Conservation (phyloP, 192 early-diverging fungal species). For the Backusella macrospora region DNA sequence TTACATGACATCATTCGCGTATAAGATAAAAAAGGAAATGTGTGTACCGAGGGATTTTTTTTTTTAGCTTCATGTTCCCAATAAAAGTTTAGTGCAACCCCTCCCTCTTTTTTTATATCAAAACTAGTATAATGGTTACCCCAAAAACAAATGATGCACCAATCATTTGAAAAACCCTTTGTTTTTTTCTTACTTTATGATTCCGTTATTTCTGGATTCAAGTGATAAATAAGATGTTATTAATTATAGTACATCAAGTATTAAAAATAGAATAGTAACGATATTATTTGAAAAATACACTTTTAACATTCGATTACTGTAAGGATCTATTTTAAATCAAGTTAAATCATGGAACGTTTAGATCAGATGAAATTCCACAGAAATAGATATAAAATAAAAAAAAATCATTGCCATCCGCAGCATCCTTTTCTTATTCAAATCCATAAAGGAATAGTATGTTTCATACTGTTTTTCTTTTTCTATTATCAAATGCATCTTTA, state of each 20-base stretch:
- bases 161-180: too few relatives aligned
- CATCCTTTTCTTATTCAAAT: not conserved
- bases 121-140: not conserved
- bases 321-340: too few relatives aligned
- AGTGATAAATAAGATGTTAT: too few relatives aligned
- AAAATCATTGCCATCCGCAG: not conserved
- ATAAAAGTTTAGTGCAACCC: not conserved
- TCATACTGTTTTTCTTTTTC: not conserved
- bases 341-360: not conserved
- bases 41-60: not conserved
- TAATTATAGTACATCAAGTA: too few relatives aligned
- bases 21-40: not conserved
- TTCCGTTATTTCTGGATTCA: too few relatives aligned
- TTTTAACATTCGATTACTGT: too few relatives aligned
- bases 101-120: not conserved
- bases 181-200: too few relatives aligned
- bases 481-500: too few relatives aligned
- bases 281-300: too few relatives aligned
- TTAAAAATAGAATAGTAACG: too few relatives aligned
- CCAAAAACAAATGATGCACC: not conserved
- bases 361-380: not conserved
- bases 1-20: conserved; percentile 9
- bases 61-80: not conserved
- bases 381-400: not conserved
- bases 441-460: not conserved